Conservation (phyloP, 2,329 filamentous ascomycete species). For the Xylariaceae sp. region DNA sequence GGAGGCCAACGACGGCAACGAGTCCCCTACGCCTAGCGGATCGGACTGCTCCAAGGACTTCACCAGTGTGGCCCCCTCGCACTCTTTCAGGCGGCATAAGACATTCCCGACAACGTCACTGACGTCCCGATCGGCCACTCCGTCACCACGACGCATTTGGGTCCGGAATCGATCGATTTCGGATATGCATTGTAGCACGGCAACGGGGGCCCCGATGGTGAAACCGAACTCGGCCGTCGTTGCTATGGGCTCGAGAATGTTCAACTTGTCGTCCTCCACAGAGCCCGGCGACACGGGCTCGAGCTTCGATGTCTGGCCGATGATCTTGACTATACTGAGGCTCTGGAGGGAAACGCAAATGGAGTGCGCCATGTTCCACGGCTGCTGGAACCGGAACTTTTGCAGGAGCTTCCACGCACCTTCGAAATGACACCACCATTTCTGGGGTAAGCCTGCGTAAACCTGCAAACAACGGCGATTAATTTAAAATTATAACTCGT, state of each 20-base stretch:
- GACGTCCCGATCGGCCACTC: background rate
- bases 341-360: slow-evolving; percentile 2
- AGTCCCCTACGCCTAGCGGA: background rate
- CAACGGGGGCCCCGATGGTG: background rate
- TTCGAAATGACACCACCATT: background rate
- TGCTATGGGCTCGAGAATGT: background rate
- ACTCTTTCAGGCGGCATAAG: background rate
- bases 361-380: background rate
- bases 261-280: background rate
- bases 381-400: background rate
- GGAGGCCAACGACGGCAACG: background rate
- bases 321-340: background rate
- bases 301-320: background rate
- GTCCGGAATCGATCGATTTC: background rate
- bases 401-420: slow-evolving; percentile 1
- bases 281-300: background rate
- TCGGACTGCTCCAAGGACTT: background rate
- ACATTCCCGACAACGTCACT: background rate
- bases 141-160: background rate
- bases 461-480: background rate
- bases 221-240: slow-evolving; percentile 1
- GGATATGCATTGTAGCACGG: slow-evolving; percentile 1
- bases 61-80: background rate
- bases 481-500: background rate
- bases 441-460: background rate